Evolutionary conservation across 768 basidiomycete species (phyloP), one percentile per base, ranked within the genome.

Genomic region (Tephrocybe sp.): DNA sequence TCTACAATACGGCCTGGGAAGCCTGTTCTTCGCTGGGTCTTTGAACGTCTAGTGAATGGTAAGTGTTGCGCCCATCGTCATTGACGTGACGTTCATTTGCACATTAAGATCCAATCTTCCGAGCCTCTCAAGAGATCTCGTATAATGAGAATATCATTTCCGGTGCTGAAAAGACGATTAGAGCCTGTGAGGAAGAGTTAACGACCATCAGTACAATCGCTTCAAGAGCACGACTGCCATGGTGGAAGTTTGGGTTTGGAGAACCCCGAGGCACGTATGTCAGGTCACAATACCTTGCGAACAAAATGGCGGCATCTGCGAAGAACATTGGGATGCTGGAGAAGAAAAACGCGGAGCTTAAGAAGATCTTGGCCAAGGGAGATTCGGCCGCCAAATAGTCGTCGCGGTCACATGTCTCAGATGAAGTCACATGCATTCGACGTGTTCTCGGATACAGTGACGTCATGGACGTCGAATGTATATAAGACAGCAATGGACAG

Each of bases 1-100:
- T 85, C 91, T 1, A 78, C 76, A 2, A 89, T 98, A 58, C 78
- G 81, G 39, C 92, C 97, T 1, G 97, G 97, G 24, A 94, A 88
- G 67, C 97, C 97, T 0, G 84, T 98, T 0, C 88, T 90, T 63
- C 80, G 80, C 68, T 88, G 83, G 61, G 92, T 91, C 4, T 99
- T 97, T 65, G 78, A 90, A 58, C 78, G 83, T 36, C 77, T 98
- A 2, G 87, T 88, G 0, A 73, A 85, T 40, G 94, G 93, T 90
- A 58, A 38, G 76, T 60, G 37, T 15, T 38, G 61, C 50, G 38
- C 33, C 12, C 37, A 17, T 15, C 20, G 18, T 39, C 20, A 6
- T 34, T 25, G 23, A 37, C 24, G 14, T 40, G n/a, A 36, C 25
- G 53, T 46, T 43, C 40, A 34, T 46, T 12, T n/a, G 51, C 42